Base-by-base conservation (phyloP, 495 filamentous ascomycete genomes). In the Penicillium silybi region DNA sequence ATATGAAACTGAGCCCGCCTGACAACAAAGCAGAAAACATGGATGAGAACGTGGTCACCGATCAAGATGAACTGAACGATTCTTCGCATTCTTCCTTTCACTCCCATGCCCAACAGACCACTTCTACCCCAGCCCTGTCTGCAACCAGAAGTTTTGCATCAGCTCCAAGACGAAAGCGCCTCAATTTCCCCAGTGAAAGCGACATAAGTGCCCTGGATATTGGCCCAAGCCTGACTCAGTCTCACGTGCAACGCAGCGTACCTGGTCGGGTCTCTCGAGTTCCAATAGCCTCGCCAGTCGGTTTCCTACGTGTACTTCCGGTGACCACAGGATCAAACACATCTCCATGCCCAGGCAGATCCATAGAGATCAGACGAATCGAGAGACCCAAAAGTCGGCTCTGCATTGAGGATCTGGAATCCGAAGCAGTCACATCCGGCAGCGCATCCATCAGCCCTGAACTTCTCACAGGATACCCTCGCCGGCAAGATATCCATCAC, bases 181-280 rank as follows among this genome's bases (percentile, higher is more conserved):
- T 13, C 18, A 0, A 43, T 15, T 8, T 17, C 18, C 50, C 19
- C 34, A 61, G 61, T 35, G 64, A 69, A 15, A 65, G 64, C 27
- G 63, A 71, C 6, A 67, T 71, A 53, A 67, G 60, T 22, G 40
- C 57, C 7, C 55, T 71, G 4, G 68, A 68, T 39, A 43, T 71
- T 1, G 64, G 67, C 4, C 64, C 64, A 20, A 18, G 37, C 16
- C 18, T 39, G 3, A 39, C 16, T 1, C 37, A 19, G 18, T 9
- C 37, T 10, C 16, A 39, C 4, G 11, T 13, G 11, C 4, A 32
- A 32, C 6, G 9, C 4, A 11, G 2, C 4, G 16, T 3, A 3
- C 18, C 13, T 19, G n/a, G 2, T 13, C 7, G n/a, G 18, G 2
- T 6, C 16, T 18, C 13, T 19, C 37, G 2, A 17, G 10, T 10